phyloP scores from a whole-genome alignment of 768 basidiomycete species.

The Agaricus sinodeliciosus region DNA sequence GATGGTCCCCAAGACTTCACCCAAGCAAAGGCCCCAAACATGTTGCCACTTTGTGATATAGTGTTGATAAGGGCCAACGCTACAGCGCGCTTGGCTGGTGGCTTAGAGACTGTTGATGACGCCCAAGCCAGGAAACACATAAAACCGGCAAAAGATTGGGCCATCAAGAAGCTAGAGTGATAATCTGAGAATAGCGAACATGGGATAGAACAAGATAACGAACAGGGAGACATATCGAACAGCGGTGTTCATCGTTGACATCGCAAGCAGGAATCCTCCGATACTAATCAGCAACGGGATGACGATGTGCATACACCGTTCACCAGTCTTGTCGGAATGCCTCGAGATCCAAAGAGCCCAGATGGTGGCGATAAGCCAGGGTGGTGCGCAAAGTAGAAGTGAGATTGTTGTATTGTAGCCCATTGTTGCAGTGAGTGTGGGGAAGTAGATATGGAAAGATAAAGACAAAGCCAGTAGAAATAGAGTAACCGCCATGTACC shows the following conservation, averaged over 20 bases:
- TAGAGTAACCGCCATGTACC: conserved; percentile 41
- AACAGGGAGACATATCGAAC: conserved; percentile 64
- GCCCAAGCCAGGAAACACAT: conserved; percentile 56
- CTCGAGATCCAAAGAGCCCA: conserved; percentile 50
- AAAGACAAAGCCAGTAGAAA: conserved; percentile 44
- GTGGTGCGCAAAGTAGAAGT: conserved; percentile 48
- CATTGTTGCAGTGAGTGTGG: conserved; percentile 63
- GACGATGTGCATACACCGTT: conserved; percentile 66
- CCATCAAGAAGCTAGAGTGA: conserved; percentile 61
- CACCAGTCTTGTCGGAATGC: conserved; percentile 64
- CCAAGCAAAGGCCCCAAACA: conserved; percentile 78
- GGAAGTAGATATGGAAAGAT: conserved; percentile 70
- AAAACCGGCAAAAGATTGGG: conserved; percentile 67
- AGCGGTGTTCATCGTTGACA: conserved; percentile 53
- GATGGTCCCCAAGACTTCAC: conserved; percentile 63
- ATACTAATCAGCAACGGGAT: conserved; percentile 51
- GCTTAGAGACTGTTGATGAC: conserved; percentile 44
- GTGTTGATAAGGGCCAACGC: conserved; percentile 79
- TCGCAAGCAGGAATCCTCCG: conserved; percentile 61
- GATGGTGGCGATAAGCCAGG: conserved; percentile 59
- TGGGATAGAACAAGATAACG: neutral
- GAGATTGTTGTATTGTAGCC: conserved; percentile 60
- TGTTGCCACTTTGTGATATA: conserved; percentile 78
- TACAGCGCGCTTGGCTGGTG: conserved; percentile 85
- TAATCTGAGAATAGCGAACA: neutral